A percentile compares a stretch with the other conserved stretches of the same genome.
phyloP scores from a whole-genome alignment of 202 grass and related monocot genomes.

The Zoysia matrella region DNA sequence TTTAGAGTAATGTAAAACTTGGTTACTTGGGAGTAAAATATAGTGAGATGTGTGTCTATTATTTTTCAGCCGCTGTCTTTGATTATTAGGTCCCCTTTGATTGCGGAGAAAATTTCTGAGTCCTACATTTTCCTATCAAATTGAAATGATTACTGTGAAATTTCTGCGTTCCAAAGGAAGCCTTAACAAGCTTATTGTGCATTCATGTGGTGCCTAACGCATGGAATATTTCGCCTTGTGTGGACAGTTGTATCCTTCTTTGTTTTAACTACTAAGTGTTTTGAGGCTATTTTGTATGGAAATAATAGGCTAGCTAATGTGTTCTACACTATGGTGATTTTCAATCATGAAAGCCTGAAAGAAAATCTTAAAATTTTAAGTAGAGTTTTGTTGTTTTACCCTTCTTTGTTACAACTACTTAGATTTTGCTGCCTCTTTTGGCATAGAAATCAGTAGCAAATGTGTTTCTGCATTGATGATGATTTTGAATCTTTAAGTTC shows the following conservation, averaged over 20 bases:
- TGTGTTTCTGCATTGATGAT: conserved; percentile 14
- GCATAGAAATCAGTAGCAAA: conserved; percentile 12
- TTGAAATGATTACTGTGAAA: too few relatives aligned
- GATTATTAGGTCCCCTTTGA: not conserved
- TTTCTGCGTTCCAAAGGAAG: too few relatives aligned
- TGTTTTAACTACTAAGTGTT: conserved; percentile 15
- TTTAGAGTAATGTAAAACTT: not conserved
- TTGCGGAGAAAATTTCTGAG: too few relatives aligned
- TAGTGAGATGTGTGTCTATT: not conserved
- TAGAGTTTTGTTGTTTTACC: not conserved
- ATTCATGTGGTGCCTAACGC: not conserved
- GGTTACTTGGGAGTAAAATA: not conserved
- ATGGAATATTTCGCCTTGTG: conserved; percentile 16
- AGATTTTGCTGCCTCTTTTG: conserved; percentile 24
- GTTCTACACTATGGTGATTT: conserved; percentile 15
- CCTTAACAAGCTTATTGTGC: not conserved
- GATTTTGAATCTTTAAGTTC: not conserved
- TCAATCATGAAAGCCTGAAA: conserved; percentile 17
- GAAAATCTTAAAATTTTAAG: not conserved
- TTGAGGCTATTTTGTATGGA: conserved; percentile 19
- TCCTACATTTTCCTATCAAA: too few relatives aligned
- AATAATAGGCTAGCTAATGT: not conserved
- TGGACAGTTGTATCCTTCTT: not conserved
- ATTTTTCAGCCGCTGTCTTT: not conserved
- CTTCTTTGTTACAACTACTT: conserved; percentile 16